Percentiles rank a stretch among this genome's conserved stretches.
phyloP scores from a whole-genome alignment of 257 asterid species.

The Solanum medicagineum region DNA sequence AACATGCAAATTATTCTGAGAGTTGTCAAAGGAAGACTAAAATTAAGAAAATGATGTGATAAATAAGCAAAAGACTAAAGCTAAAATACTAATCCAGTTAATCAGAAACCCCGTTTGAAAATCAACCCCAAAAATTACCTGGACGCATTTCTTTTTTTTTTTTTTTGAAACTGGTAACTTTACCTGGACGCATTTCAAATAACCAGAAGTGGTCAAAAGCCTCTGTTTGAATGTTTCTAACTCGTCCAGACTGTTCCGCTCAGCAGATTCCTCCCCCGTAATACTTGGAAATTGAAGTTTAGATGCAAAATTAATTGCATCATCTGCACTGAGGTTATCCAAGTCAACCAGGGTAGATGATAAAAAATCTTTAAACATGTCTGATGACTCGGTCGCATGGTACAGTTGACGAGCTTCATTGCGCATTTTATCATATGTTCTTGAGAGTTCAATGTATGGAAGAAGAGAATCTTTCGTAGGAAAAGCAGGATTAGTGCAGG shows the following conservation, averaged over 20 bases:
- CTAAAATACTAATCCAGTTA: neutral
- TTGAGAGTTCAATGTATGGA: conserved; percentile 89
- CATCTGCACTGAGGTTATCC: conserved; percentile 74
- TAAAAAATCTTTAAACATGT: conserved; percentile 43
- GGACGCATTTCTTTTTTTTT: conserved; percentile 48
- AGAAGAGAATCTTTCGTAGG: conserved; percentile 76
- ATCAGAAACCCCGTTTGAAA: neutral
- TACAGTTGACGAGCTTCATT: conserved; percentile 79
- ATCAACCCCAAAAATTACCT: conserved; percentile 35
- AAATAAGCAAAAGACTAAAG: neutral
- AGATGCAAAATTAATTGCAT: conserved; percentile 70
- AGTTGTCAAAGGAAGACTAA: neutral
- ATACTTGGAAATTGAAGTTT: conserved; percentile 37
- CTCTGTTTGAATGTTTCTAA: conserved; percentile 84
- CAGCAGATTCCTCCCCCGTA: conserved; percentile 46
- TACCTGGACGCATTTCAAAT: conserved; percentile 97
- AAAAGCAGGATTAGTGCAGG: conserved; percentile 86
- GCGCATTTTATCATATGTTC: conserved; percentile 89
- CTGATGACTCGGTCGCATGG: conserved; percentile 52
- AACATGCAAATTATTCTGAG: conserved; percentile 82
- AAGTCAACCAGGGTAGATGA: conserved; percentile 38
- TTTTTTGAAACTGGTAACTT: too few species aligned
- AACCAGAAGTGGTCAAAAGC: conserved; percentile 82
- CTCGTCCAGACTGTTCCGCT: conserved; percentile 48
- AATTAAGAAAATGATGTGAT: neutral